phyloP scores from a whole-genome alignment of 2,329 filamentous ascomycete species.

The Tolypocladium pustulatum region DNA sequence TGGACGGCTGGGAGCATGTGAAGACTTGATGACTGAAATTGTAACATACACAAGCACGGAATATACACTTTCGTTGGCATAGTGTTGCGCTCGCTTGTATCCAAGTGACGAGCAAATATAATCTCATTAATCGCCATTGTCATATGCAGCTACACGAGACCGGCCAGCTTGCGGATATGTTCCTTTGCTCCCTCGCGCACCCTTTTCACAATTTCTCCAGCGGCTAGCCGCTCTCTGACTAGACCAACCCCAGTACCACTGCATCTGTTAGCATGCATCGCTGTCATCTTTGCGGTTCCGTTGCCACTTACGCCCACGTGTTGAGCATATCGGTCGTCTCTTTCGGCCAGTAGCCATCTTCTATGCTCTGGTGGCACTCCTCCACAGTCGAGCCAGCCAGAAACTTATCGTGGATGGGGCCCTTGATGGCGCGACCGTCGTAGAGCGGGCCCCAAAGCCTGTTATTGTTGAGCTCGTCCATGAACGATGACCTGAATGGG shows the following conservation, averaged over 20 bases:
- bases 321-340: slow-evolving; percentile 19
- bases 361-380: slow-evolving; percentile 28
- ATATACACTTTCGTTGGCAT: background rate
- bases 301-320: slow-evolving; percentile 26
- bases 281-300: background rate
- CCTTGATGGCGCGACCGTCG: slow-evolving; percentile 32
- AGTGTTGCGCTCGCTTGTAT: background rate
- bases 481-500: slow-evolving; percentile 24
- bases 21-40: background rate
- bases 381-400: slow-evolving; percentile 27
- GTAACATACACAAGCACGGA: background rate
- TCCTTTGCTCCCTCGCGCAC: slow-evolving; percentile 25
- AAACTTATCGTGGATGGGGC: slow-evolving; percentile 28
- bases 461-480: slow-evolving; percentile 28
- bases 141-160: slow-evolving; percentile 4
- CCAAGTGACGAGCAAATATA: background rate
- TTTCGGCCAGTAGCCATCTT: slow-evolving; percentile 24
- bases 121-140: background rate
- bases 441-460: slow-evolving; percentile 30
- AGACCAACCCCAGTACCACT: slow-evolving; percentile 34
- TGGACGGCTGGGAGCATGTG: background rate
- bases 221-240: slow-evolving; percentile 27
- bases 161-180: slow-evolving; percentile 19
- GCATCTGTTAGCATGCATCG: background rate
- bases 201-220: slow-evolving; percentile 32